A percentile compares a stretch with the other conserved stretches of the same genome.
Conservation (phyloP, 1,284 basidiomycete genomes). For the Polyporus tsugae region DNA sequence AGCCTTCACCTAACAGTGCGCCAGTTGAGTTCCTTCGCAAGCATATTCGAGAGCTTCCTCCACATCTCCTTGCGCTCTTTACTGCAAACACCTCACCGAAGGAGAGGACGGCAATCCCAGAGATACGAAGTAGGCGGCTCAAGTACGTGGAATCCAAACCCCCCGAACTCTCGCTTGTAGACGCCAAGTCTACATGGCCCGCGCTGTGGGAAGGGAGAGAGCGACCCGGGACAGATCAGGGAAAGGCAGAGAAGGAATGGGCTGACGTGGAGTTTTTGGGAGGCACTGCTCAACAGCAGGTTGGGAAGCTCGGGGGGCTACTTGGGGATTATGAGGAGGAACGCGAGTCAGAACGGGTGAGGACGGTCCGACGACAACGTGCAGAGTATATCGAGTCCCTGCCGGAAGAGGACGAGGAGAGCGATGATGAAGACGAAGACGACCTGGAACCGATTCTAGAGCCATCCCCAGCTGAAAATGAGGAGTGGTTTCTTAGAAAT, state of each 20-base stretch:
- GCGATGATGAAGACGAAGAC: slow-evolving; percentile 57
- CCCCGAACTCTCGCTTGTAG: slow-evolving; percentile 56
- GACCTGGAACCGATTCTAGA: slow-evolving; percentile 37
- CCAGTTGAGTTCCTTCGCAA: slow-evolving; percentile 65
- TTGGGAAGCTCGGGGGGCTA: slow-evolving; percentile 73
- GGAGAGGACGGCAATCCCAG: slow-evolving; percentile 65
- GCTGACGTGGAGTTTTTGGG: slow-evolving; percentile 65
- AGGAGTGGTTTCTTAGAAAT: slow-evolving; percentile 61
- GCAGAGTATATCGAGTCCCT: slow-evolving; percentile 57
- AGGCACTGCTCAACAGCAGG: slow-evolving; percentile 58
- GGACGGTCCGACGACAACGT: slow-evolving; percentile 53
- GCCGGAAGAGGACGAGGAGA: slow-evolving; percentile 71
- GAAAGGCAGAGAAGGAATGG: slow-evolving; percentile 74
- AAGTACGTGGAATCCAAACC: slow-evolving; percentile 64
- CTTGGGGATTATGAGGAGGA: slow-evolving; percentile 79
- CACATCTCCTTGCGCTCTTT: slow-evolving; percentile 65
- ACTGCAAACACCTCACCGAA: slow-evolving; percentile 71
- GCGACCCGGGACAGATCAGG: slow-evolving; percentile 58
- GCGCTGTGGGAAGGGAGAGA: slow-evolving; percentile 65
- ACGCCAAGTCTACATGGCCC: slow-evolving; percentile 68
- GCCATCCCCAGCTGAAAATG: slow-evolving; percentile 57
- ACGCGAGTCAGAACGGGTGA: slow-evolving; percentile 68
- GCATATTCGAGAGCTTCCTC: slow-evolving; percentile 71
- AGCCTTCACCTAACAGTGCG: slow-evolving; percentile 61
- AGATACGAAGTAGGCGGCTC: slow-evolving; percentile 75